phyloP scores from a whole-genome alignment of 2,329 filamentous ascomycete genomes.

The Alternaria tenuissima region DNA sequence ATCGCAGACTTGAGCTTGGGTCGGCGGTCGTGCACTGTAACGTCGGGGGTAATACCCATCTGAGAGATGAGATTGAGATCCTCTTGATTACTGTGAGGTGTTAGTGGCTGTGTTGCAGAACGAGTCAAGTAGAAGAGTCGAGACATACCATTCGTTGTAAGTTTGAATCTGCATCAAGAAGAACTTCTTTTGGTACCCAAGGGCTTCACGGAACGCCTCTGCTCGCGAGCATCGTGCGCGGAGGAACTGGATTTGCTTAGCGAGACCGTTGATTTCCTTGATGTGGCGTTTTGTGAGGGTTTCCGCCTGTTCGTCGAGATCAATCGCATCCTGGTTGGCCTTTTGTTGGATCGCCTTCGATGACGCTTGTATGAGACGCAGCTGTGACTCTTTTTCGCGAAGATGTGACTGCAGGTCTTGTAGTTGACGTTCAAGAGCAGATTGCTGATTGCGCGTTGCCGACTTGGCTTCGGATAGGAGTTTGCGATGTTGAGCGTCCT shows the following conservation, averaged over 20 bases:
- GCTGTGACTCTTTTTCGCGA: constrained; percentile 39
- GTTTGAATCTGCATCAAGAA: constrained; percentile 81
- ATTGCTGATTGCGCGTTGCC: constrained; percentile 53
- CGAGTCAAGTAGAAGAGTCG: background rate
- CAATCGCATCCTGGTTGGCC: constrained; percentile 40
- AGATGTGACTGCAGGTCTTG: constrained; percentile 33
- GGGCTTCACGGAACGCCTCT: constrained; percentile 77
- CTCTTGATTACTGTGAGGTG: constrained; percentile 79
- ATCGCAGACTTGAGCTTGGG: constrained; percentile 60
- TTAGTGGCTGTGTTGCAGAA: constrained; percentile 17
- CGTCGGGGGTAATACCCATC: constrained; percentile 73
- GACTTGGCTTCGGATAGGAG: constrained; percentile 40
- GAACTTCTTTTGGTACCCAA: constrained; percentile 87
- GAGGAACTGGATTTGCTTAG: constrained; percentile 91
- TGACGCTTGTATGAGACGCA: constrained; percentile 38
- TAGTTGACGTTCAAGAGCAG: constrained; percentile 60
- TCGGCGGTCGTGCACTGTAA: constrained; percentile 54
- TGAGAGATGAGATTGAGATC: constrained; percentile 85
- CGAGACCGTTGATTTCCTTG: constrained; percentile 81
- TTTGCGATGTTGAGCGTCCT: constrained; percentile 40
- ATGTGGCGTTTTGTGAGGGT: constrained; percentile 74
- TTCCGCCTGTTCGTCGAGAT: constrained; percentile 59
- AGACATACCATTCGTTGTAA: constrained; percentile 86
- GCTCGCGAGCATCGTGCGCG: constrained; percentile 83
- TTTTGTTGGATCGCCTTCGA: constrained; percentile 41